Percentiles rank a stretch among this genome's conserved stretches.
phyloP scores from a whole-genome alignment of 139 green algal species.

The Zygnema cylindricum region DNA sequence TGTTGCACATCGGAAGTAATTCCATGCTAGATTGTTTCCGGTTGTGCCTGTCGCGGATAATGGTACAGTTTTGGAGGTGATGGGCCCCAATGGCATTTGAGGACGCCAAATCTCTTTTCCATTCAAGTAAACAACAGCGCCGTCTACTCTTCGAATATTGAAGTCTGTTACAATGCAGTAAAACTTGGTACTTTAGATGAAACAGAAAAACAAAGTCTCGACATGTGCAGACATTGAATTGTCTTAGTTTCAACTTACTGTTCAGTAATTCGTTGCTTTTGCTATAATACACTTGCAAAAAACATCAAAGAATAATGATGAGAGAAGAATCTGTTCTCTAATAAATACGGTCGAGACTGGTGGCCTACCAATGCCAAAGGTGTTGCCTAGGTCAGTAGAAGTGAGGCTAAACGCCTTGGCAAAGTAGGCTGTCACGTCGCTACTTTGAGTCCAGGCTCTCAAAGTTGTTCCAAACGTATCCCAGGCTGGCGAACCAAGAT shows the following conservation, averaged over 20 bases:
- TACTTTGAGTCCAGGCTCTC: background rate
- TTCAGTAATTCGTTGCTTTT: background rate
- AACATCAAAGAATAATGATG: background rate
- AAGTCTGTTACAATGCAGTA: background rate
- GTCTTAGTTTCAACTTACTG: background rate
- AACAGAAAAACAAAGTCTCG: background rate
- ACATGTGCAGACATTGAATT: background rate
- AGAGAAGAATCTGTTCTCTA: too few species aligned
- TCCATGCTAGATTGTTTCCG: background rate
- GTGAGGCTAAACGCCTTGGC: slow-evolving; percentile 25
- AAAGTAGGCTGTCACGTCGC: slow-evolving; percentile 20
- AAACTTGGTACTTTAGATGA: background rate
- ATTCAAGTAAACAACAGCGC: slow-evolving; percentile 48
- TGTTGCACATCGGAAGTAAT: background rate
- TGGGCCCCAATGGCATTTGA: slow-evolving; percentile 29
- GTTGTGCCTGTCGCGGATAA: background rate
- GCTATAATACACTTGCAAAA: too few species aligned
- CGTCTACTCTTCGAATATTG: slow-evolving; percentile 19
- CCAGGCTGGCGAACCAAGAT: background rate
- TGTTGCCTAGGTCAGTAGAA: background rate
- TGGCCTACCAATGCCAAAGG: slow-evolving; percentile 1
- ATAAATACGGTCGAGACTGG: background rate
- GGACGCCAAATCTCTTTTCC: slow-evolving; percentile 33
- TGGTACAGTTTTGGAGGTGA: background rate
- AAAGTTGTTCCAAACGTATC: slow-evolving; percentile 7